phyloP scores from a whole-genome alignment of 805 yeast genomes.

The Nakazawaea molendinolei region DNA sequence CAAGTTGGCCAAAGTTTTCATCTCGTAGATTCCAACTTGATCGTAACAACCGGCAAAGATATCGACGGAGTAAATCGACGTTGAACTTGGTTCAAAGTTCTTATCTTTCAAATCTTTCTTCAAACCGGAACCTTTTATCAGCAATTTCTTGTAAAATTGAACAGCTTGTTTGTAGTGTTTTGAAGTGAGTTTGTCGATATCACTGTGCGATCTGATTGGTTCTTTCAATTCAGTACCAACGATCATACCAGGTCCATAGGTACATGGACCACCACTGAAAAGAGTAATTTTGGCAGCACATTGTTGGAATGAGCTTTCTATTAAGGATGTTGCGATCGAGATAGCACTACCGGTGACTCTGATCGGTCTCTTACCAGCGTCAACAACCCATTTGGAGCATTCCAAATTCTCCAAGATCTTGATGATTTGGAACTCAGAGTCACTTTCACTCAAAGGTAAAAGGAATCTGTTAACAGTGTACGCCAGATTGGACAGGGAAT shows the following conservation, averaged over 20 bases:
- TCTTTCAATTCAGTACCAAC: slow-evolving; percentile 89
- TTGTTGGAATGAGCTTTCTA: slow-evolving; percentile 78
- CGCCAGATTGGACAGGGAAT: slow-evolving; percentile 19
- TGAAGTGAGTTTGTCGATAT: slow-evolving; percentile 86
- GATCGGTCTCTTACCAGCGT: slow-evolving; percentile 75
- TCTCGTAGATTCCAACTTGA: slow-evolving; percentile 91
- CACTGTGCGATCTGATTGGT: slow-evolving; percentile 96
- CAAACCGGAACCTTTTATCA: slow-evolving; percentile 58
- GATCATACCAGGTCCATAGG: slow-evolving; percentile 89
- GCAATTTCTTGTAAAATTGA: slow-evolving; percentile 70
- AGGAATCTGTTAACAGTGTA: slow-evolving; percentile 35
- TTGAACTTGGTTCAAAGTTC: slow-evolving; percentile 27
- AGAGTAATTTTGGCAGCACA: slow-evolving; percentile 85
- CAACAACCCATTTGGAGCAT: slow-evolving; percentile 66
- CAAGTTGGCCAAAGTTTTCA: slow-evolving; percentile 76
- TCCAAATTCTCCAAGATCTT: slow-evolving; percentile 71
- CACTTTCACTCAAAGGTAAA: slow-evolving; percentile 27
- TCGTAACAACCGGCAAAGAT: slow-evolving; percentile 94
- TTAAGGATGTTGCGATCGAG: slow-evolving; percentile 72
- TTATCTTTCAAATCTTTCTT: slow-evolving; percentile 30
- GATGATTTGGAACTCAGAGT: slow-evolving; percentile 77
- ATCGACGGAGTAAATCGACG: slow-evolving; percentile 76
- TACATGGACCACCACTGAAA: slow-evolving; percentile 93
- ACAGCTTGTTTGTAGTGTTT: slow-evolving; percentile 82
- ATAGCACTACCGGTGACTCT: slow-evolving; percentile 93